Evolutionary conservation across 2,329 filamentous ascomycete species (phyloP).

Genomic region (Cadophora luteo-olivacea): DNA sequence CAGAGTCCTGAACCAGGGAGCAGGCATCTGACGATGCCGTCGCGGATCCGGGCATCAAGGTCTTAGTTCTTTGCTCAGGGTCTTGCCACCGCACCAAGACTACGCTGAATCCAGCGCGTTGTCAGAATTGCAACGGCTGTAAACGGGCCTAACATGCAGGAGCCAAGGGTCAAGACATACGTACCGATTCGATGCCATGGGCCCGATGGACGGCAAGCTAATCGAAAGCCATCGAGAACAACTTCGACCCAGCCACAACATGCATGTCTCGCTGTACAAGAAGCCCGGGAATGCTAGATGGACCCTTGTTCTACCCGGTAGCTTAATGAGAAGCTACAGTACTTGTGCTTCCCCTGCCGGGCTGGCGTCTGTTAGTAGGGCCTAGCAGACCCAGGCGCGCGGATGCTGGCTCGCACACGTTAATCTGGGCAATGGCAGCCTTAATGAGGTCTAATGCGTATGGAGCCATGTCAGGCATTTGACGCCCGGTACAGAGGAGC

Average conservation of each 20-base stretch:
- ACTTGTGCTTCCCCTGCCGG: background rate
- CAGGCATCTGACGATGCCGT: background rate
- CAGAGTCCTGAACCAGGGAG: background rate
- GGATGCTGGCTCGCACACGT: background rate
- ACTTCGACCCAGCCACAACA: background rate
- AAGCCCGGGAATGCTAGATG: slow-evolving; percentile 1
- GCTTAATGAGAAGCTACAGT: background rate
- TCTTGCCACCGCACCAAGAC: slow-evolving; percentile 3
- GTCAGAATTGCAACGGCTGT: slow-evolving; percentile 2
- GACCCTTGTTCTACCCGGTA: slow-evolving; percentile 4
- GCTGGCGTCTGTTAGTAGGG: slow-evolving; percentile 1
- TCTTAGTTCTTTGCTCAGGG: background rate
- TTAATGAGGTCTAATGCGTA: no score
- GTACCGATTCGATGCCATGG: slow-evolving; percentile 20
- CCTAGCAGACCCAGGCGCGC: background rate
- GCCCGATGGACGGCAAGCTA: slow-evolving; percentile 20
- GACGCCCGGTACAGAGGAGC: no score
- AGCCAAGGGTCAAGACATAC: background rate
- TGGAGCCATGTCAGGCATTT: no score
- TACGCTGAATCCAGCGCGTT: background rate
- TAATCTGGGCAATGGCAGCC: background rate
- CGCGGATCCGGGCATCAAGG: background rate
- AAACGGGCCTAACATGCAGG: background rate
- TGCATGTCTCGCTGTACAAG: background rate
- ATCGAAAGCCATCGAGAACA: slow-evolving; percentile 10